Base-by-base conservation (phyloP, 2,329 filamentous ascomycete species). In the Fusarium brachygibbosum region DNA sequence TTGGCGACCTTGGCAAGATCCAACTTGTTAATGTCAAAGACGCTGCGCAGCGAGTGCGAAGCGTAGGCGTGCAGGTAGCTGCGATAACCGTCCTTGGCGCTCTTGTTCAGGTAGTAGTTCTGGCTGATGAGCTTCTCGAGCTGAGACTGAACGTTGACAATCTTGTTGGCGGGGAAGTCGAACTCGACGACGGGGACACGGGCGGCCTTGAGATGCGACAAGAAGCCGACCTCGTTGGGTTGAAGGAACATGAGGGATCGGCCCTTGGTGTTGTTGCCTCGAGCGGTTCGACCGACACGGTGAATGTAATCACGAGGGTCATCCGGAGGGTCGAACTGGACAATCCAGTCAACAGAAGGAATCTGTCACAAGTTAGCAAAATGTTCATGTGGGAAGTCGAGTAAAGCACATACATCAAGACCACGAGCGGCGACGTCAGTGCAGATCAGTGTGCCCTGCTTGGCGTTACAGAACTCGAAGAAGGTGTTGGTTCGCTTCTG, bases 401-500 rank as follows among this genome's bases (percentile, higher is more conserved):
- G 12, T 14, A 7, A 13, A 49, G 29, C 19, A 80, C 88, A 79
- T 80, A 91, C 88, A 86, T 98, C 96, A 49, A 99, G 87, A 35
- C 96, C 96, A 84, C 96, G 87, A 5, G 96, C 96, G 45, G 96
- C 96, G 68, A 99, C 96, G 76, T 99, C 96, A 1, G 96, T 99
- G 82, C 94, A 98, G 73, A 99, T 96, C 55, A 99, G 82, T 1
- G 93, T 97, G 25, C 95, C 96, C 70, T 92, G 88, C 70, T 90
- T 90, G 19, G 94, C 85, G 68, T 87, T 87, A 79, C 84, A 86
- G 79, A 99, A 99, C 79, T 98, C 95, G 80, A 98, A 99, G 80
- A 99, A 99, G 1, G 94, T 97, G 78, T 97, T 97, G 25, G 96
- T 99, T n/a, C 96, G 92, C 81, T 97, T 97, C 81, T 98, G 94